These are phyloP conservation scores for Naematelia encephala DNA, from an alignment of 768 basidiomycete genomes.

Conservation along the genomic window DNA sequence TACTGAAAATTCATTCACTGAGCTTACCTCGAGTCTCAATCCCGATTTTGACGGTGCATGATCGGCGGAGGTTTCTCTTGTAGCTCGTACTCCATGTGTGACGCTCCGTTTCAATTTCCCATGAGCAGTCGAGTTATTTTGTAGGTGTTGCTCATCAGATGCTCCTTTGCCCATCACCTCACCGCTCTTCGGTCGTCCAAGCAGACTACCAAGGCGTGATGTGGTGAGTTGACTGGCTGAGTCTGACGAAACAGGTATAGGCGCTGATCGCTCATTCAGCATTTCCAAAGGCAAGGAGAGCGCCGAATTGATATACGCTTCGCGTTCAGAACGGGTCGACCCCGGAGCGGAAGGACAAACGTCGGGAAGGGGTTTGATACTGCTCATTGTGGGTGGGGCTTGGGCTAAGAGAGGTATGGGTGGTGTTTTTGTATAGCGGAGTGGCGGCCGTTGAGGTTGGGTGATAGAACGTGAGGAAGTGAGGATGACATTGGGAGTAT, in stretches of 20 bases:
- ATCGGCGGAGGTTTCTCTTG: too few relatives aligned
- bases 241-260: background rate
- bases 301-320: slow-evolving; percentile 35
- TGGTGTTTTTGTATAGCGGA: slow-evolving; percentile 3
- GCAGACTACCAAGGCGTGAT: slow-evolving; percentile 1
- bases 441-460: background rate
- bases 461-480: background rate
- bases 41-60: background rate
- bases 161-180: background rate
- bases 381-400: background rate
- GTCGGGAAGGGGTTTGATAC: background rate
- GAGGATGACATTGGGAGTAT: background rate
- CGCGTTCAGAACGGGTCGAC: slow-evolving; percentile 18
- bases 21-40: background rate
- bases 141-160: background rate
- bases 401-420: slow-evolving; percentile 15
- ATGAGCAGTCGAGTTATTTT: too few relatives aligned
- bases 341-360: slow-evolving; percentile 3
- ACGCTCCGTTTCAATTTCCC: too few relatives aligned
- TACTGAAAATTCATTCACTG: too few relatives aligned
- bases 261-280: slow-evolving; percentile 3
- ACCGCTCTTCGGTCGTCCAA: background rate
- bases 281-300: slow-evolving; percentile 27
- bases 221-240: background rate
- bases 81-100: too few relatives aligned